Percentiles rank a stretch among this genome's conserved stretches.
Conservation (phyloP, 1,139 yeast species). For the Maudiozyma humilis region DNA sequence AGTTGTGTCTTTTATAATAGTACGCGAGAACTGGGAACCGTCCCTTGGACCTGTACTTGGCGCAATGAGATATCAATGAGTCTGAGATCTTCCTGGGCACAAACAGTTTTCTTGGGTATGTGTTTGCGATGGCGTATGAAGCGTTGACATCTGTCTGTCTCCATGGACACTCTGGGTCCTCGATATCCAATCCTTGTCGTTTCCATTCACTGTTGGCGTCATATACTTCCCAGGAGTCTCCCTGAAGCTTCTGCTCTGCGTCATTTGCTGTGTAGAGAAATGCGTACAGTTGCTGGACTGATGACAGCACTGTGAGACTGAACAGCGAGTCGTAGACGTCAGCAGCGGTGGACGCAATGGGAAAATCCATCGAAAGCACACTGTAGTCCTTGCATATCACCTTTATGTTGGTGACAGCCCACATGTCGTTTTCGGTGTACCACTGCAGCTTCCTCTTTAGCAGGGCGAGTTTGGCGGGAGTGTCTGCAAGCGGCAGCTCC, state of each 20-base stretch:
- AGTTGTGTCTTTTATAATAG: slow-evolving; percentile 59
- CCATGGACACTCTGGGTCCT: slow-evolving; percentile 42
- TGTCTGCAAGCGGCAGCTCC: slow-evolving; percentile 5
- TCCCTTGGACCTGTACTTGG: slow-evolving; percentile 75
- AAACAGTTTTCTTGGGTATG: slow-evolving; percentile 63
- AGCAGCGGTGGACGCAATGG: slow-evolving; percentile 43
- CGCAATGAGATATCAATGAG: slow-evolving; percentile 72
- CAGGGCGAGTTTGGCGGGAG: slow-evolving; percentile 3
- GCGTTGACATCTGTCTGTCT: slow-evolving; percentile 57
- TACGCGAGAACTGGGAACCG: slow-evolving; percentile 80
- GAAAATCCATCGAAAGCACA: slow-evolving; percentile 71
- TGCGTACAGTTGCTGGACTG: slow-evolving; percentile 59
- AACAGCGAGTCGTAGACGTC: slow-evolving; percentile 70
- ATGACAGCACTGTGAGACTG: slow-evolving; percentile 51
- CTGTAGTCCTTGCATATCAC: slow-evolving; percentile 81
- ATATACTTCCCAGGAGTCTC: slow-evolving; percentile 67
- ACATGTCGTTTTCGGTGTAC: slow-evolving; percentile 35
- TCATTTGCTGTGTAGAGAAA: slow-evolving; percentile 55
- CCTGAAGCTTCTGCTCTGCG: slow-evolving; percentile 38
- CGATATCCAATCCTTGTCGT: slow-evolving; percentile 48
- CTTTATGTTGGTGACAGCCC: slow-evolving; percentile 49
- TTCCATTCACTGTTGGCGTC: slow-evolving; percentile 55
- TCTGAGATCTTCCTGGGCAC: slow-evolving; percentile 76
- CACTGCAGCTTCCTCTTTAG: slow-evolving; percentile 14
- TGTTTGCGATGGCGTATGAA: slow-evolving; percentile 59